phyloP scores from a whole-genome alignment of 1,139 yeast species.

The Yamadazyma taylorii region DNA sequence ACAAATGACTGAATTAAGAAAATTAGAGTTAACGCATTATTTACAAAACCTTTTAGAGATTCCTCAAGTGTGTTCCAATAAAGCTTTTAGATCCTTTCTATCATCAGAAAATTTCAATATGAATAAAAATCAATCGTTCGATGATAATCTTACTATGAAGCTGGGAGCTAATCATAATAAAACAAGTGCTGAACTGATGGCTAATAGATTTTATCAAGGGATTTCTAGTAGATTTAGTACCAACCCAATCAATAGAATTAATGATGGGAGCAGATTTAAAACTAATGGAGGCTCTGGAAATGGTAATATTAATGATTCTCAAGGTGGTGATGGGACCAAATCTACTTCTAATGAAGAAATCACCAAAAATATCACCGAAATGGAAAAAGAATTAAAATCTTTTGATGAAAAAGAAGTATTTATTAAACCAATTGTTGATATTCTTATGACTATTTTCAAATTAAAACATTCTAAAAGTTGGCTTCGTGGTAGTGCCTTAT shows the following conservation, averaged over 20 bases:
- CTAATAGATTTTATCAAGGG: constrained; percentile 45
- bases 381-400: constrained; percentile 43
- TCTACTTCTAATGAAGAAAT: constrained; percentile 13
- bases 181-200: constrained; percentile 34
- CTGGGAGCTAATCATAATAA: constrained; percentile 7
- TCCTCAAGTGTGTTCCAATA: constrained; percentile 72
- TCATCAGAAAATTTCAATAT: constrained; percentile 67
- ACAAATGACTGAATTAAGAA: constrained; percentile 65
- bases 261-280: constrained; percentile 19
- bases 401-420: constrained; percentile 44
- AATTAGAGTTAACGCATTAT: constrained; percentile 60
- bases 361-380: constrained; percentile 36
- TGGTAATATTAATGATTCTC: not conserved
- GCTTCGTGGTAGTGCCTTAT: constrained; percentile 82
- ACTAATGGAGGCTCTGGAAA: not conserved
- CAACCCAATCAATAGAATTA: constrained; percentile 47
- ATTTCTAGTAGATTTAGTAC: constrained; percentile 27
- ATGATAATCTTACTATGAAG: constrained; percentile 17
- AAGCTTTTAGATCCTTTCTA: constrained; percentile 70
- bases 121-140: constrained; percentile 35
- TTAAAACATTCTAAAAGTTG: constrained; percentile 67
- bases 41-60: constrained; percentile 55
- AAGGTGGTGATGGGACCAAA: not conserved
- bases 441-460: constrained; percentile 69
- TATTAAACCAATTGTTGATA: constrained; percentile 80